Percentiles rank a stretch among this genome's conserved stretches.
Conservation (phyloP, 305 asterid genomes). For the Fraxinus floribunda region DNA sequence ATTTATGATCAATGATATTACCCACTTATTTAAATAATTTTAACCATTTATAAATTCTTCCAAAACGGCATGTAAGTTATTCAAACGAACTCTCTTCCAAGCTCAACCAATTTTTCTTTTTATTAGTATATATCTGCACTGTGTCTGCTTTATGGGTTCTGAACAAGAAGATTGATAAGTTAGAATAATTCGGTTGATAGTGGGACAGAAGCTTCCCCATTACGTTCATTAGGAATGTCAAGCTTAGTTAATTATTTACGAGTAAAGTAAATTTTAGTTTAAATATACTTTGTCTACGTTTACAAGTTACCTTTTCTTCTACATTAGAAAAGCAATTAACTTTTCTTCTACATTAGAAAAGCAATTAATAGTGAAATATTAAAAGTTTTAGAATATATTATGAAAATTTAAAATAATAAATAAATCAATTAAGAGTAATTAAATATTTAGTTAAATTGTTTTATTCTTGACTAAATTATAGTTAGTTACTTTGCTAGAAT, state of each 20-base stretch:
- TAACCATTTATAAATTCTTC: background rate
- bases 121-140: background rate
- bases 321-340: background rate
- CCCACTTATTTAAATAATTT: background rate
- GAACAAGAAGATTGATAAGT: background rate
- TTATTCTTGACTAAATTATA: background rate
- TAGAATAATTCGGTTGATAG: background rate
- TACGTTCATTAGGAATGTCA: background rate
- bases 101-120: background rate
- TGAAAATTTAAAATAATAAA: background rate
- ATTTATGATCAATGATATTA: no score
- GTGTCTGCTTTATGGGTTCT: background rate
- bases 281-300: background rate
- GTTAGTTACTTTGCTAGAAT: background rate
- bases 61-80: background rate
- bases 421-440: background rate
- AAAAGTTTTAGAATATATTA: background rate
- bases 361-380: background rate
- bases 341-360: background rate
- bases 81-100: background rate
- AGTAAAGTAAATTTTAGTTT: background rate
- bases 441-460: background rate
- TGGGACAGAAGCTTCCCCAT: background rate
- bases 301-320: background rate
- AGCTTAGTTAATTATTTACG: background rate